Evolutionary conservation across 1,139 yeast genomes (phyloP).

Genomic region (Williopsis jadinii): DNA sequence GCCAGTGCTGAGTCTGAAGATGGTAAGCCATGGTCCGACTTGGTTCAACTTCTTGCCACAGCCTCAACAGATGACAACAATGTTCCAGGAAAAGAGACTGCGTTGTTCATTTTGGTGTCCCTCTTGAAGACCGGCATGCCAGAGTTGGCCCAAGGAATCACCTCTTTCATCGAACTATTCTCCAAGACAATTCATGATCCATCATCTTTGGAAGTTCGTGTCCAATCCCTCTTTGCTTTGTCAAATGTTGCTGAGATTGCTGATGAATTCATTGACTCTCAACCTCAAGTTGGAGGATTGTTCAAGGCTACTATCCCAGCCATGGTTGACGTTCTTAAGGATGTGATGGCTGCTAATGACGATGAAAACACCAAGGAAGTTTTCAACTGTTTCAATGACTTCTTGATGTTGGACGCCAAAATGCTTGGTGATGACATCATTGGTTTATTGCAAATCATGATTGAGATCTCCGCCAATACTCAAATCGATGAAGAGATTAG

Average conservation of each 20-base stretch:
- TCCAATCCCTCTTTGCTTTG: slow-evolving; percentile 76
- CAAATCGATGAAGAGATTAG: slow-evolving; percentile 76
- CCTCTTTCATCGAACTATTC: slow-evolving; percentile 66
- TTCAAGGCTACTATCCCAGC: slow-evolving; percentile 70
- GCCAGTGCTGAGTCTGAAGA: slow-evolving; percentile 67
- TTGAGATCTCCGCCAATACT: slow-evolving; percentile 65
- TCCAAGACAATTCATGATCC: slow-evolving; percentile 60
- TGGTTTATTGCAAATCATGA: slow-evolving; percentile 63
- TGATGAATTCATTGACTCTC: slow-evolving; percentile 40
- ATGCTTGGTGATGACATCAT: slow-evolving; percentile 73
- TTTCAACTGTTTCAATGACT: slow-evolving; percentile 79
- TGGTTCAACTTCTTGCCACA: slow-evolving; percentile 63
- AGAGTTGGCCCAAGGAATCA: slow-evolving; percentile 53
- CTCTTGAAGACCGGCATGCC: slow-evolving; percentile 70
- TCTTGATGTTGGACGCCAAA: slow-evolving; percentile 68
- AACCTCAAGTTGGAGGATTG: slow-evolving; percentile 39
- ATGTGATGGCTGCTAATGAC: slow-evolving; percentile 66
- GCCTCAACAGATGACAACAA: slow-evolving; percentile 57
- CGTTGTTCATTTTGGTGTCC: slow-evolving; percentile 72
- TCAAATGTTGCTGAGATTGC: slow-evolving; percentile 69
- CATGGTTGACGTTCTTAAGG: slow-evolving; percentile 77
- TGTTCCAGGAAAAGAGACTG: slow-evolving; percentile 70
- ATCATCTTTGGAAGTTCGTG: slow-evolving; percentile 66
- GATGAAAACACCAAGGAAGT: slow-evolving; percentile 65
- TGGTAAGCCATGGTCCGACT: slow-evolving; percentile 61